Evolutionary conservation across 2,329 filamentous ascomycete species (phyloP).

Genomic region (Dendryphion nanum): DNA sequence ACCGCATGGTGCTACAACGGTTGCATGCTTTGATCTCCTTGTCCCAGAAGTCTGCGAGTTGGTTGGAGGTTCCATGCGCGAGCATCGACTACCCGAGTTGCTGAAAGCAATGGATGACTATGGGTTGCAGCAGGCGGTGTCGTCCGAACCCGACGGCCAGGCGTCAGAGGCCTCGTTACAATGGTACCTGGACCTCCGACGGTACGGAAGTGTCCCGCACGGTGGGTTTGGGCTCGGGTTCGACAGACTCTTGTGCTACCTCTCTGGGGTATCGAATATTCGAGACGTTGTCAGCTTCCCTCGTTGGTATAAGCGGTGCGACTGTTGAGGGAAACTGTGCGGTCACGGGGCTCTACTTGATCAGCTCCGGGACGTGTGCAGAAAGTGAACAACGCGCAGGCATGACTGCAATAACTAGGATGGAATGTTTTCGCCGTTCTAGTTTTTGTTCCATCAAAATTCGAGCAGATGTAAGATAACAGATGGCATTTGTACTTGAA

Average conservation of each 20-base stretch:
- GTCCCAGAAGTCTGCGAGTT: conserved; percentile 85
- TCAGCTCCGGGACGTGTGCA: too few relatives aligned
- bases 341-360: too few relatives aligned
- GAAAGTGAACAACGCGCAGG: too few relatives aligned
- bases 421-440: too few relatives aligned
- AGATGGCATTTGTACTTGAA: too few relatives aligned
- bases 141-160: conserved; percentile 10
- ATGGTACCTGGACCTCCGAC: conserved; percentile 87
- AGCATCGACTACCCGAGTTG: conserved; percentile 70
- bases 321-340: conserved; percentile 42
- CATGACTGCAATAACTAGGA: too few relatives aligned
- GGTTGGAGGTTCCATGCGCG: conserved; percentile 84
- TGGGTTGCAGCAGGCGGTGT: conserved; percentile 52
- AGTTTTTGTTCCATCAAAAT: too few relatives aligned
- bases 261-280: conserved; percentile 77
- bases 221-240: conserved; percentile 90
- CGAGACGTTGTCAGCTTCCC: conserved; percentile 86
- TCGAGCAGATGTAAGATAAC: too few relatives aligned
- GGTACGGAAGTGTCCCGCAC: conserved; percentile 88
- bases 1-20: conserved; percentile 52
- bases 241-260: conserved; percentile 80
- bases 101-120: conserved; percentile 68
- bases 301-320: conserved; percentile 62
- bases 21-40: conserved; percentile 87
- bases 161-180: conserved; percentile 50